phyloP scores from a whole-genome alignment of 2,329 filamentous ascomycete species.

The Pseudocercospora macadamiae region DNA sequence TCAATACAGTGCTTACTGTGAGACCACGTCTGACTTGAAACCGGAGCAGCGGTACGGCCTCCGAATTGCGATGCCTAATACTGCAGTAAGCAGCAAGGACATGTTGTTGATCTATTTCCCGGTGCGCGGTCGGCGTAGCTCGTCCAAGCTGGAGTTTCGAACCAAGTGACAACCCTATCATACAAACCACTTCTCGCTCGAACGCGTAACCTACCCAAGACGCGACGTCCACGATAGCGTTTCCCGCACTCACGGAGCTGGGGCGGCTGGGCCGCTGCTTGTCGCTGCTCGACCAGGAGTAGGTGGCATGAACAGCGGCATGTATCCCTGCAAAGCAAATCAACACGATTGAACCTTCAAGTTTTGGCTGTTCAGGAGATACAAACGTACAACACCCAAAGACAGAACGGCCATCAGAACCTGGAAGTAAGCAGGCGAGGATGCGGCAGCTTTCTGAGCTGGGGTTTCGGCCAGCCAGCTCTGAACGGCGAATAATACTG shows the following conservation, averaged over 20 bases:
- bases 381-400: conserved; percentile 47
- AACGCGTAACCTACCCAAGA: neutral
- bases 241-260: neutral
- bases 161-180: neutral
- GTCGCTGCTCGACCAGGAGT: conserved; percentile 26
- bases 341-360: conserved; percentile 38
- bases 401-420: conserved; percentile 71
- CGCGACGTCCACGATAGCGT: conserved; percentile 1
- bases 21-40: neutral
- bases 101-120: neutral
- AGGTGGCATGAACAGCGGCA: conserved; percentile 67
- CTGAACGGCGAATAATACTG: conserved; percentile 74
- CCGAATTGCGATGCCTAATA: neutral
- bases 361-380: neutral
- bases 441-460: conserved; percentile 61
- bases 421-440: conserved; percentile 73
- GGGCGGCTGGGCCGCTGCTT: neutral
- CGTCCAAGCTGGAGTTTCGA: neutral
- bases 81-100: neutral
- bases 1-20: neutral
- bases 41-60: neutral
- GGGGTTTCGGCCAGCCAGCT: conserved; percentile 77
- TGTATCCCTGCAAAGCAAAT: conserved; percentile 55
- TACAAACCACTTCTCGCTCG: neutral
- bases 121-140: neutral